Evolutionary conservation across 805 yeast genomes (phyloP).

Genomic region (Debaryomyces castellii): DNA sequence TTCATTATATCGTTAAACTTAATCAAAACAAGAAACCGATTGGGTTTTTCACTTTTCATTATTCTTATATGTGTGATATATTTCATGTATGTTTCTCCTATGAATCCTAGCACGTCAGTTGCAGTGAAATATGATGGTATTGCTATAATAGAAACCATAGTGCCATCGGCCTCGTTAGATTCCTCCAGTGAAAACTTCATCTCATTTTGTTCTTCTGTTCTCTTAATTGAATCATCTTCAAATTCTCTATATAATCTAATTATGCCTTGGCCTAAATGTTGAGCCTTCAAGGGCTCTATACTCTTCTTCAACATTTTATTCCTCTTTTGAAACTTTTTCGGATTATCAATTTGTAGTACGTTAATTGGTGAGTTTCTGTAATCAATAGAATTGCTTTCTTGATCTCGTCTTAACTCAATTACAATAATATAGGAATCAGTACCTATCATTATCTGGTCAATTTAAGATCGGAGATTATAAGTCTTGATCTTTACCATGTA

Average conservation of each 20-base stretch:
- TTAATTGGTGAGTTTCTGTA: slow-evolving; percentile 31
- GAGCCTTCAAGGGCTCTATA: slow-evolving; percentile 57
- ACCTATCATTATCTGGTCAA: slow-evolving; percentile 30
- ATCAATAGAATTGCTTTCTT: slow-evolving; percentile 15
- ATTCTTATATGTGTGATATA: slow-evolving; percentile 71
- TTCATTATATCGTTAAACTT: slow-evolving; percentile 59
- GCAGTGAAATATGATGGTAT: slow-evolving; percentile 87
- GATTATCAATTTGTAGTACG: slow-evolving; percentile 24
- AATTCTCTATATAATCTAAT: slow-evolving; percentile 64
- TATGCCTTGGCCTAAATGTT: slow-evolving; percentile 70
- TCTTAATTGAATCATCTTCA: slow-evolving; percentile 16
- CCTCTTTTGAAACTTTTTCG: slow-evolving; percentile 9
- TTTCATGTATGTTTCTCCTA: slow-evolving; percentile 60
- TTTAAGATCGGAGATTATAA: background rate
- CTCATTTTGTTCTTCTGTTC: background rate
- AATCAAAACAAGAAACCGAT: slow-evolving; percentile 73
- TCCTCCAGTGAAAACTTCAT: slow-evolving; percentile 7
- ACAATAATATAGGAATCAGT: slow-evolving; percentile 40
- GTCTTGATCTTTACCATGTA: background rate
- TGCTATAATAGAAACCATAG: slow-evolving; percentile 78
- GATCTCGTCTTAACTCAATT: slow-evolving; percentile 19
- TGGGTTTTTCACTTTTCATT: slow-evolving; percentile 61
- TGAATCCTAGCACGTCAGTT: slow-evolving; percentile 76
- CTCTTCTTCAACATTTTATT: slow-evolving; percentile 15
- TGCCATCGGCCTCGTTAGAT: slow-evolving; percentile 47